Base-by-base conservation (phyloP, 805 yeast genomes). In the Wickerhamiella dianesei region DNA sequence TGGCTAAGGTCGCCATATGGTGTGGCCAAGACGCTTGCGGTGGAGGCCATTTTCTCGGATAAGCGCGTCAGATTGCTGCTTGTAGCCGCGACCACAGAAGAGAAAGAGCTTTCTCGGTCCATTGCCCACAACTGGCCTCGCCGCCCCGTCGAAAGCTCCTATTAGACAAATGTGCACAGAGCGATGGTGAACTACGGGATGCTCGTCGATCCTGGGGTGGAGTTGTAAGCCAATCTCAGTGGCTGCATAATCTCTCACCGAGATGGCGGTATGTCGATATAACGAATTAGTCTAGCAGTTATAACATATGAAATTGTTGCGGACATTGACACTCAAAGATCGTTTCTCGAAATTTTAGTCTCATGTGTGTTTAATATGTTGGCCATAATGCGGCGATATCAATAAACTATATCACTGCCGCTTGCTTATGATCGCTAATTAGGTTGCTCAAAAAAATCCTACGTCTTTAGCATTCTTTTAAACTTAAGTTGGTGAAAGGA, bases 51-150 rank as follows among this genome's bases (percentile, higher is more conserved):
- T 2, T 65, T 63, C 46, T 59, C 59, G 19, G 71, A 62, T 21
- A 68, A 51, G 43, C 65, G 58, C 21, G 59, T 47, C 41, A 67
- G 50, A 49, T 67, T 67, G 37, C 60, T 54, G 49, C 63, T 66
- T 3, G 70, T 64, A n/a, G 63, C 61, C 9, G 67, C 58, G 19
- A 64, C 60, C 17, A 67, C 65, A 35, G 64, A 59, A 39, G 66
- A 56, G 37, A 65, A 63, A 20, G 63, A 49, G 16, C 32, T 25
- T 25, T 25, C 32, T 12, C 32, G 32, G 12, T 25, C 32, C 32
- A 25, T 25, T 25, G 32, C 32, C 32, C 32, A 6, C 32, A 25
- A 25, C 32, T 25, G 32, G 32, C 32, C 32, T 6, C 32, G 12
- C 32, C 32, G 6, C 32, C 9, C 32, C 32, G 12, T 12, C 6